A percentile compares a stretch with the other conserved stretches of the same genome.
phyloP scores from a whole-genome alignment of 306 rosid species.

The Pueraria montana region DNA sequence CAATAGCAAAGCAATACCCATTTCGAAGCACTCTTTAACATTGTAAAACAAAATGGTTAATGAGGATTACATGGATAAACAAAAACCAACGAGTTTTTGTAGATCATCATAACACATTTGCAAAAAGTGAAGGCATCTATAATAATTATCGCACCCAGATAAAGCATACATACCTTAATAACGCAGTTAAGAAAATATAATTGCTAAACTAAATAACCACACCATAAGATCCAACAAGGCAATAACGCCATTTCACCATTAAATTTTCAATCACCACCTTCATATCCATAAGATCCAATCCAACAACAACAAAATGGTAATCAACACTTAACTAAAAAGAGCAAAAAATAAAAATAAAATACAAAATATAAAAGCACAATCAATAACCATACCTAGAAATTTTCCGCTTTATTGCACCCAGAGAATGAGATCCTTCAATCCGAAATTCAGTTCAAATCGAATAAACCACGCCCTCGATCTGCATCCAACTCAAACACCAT shows the following conservation, averaged over 20 bases:
- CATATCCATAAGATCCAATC: slow-evolving; percentile 47
- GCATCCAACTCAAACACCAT: slow-evolving; percentile 38
- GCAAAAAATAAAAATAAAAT: not conserved
- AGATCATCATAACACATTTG: slow-evolving; percentile 18
- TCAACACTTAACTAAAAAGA: not conserved
- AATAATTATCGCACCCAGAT: not conserved
- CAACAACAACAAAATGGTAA: slow-evolving; percentile 38
- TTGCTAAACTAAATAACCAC: not conserved
- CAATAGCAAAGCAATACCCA: slow-evolving; percentile 22
- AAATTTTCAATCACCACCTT: slow-evolving; percentile 19
- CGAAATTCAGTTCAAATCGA: slow-evolving; percentile 51
- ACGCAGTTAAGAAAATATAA: slow-evolving; percentile 3
- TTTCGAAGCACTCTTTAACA: slow-evolving; percentile 7
- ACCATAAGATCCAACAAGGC: slow-evolving; percentile 39
- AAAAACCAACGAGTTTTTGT: slow-evolving; percentile 1
- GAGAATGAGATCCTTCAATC: slow-evolving; percentile 37
- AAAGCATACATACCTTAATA: slow-evolving; percentile 36
- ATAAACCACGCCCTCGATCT: slow-evolving; percentile 45
- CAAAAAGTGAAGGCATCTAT: slow-evolving; percentile 1
- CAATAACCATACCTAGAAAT: slow-evolving; percentile 29
- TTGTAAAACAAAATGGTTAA: not conserved
- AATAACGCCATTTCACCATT: slow-evolving; percentile 23
- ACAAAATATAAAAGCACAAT: not conserved
- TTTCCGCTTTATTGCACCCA: not conserved
- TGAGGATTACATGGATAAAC: slow-evolving; percentile 25